These are phyloP conservation scores for Mariannaea sp. DNA, from an alignment of 2,329 filamentous ascomycete species.

Conservation along the genomic window DNA sequence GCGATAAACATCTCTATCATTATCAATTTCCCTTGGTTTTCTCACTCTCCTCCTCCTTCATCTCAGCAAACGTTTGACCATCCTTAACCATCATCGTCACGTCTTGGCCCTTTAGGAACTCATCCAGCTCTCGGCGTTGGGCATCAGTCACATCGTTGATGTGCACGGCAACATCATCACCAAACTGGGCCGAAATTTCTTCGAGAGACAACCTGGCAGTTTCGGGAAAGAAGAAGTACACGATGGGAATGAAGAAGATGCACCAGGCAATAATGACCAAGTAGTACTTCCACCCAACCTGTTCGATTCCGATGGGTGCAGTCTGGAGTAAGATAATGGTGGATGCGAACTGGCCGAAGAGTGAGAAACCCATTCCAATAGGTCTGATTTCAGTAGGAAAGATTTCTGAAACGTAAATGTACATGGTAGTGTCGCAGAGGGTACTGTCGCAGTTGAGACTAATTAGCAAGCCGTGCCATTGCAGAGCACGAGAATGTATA, in stretches of 20 bases:
- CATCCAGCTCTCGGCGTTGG: slow-evolving; percentile 32
- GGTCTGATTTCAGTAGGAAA: slow-evolving; percentile 54
- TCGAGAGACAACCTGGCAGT: slow-evolving; percentile 47
- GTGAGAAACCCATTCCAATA: slow-evolving; percentile 56
- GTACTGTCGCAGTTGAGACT: slow-evolving; percentile 42
- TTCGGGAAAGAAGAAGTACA: slow-evolving; percentile 42
- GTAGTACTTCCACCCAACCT: slow-evolving; percentile 56
- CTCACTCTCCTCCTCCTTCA: not conserved
- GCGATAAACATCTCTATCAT: not conserved
- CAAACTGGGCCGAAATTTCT: slow-evolving; percentile 46
- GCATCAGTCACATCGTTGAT: slow-evolving; percentile 48
- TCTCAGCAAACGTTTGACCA: not conserved
- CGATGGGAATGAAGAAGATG: slow-evolving; percentile 37
- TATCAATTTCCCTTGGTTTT: not conserved
- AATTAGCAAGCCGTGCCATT: slow-evolving; percentile 3
- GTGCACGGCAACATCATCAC: slow-evolving; percentile 55
- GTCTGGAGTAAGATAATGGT: slow-evolving; percentile 55
- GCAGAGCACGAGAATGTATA: not conserved
- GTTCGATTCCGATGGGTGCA: slow-evolving; percentile 42
- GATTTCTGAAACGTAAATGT: slow-evolving; percentile 46
- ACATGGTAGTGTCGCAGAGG: slow-evolving; percentile 48
- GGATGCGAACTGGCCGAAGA: slow-evolving; percentile 55
- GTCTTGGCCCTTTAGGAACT: slow-evolving; percentile 27
- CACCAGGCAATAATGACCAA: slow-evolving; percentile 53
- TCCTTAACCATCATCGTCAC: slow-evolving; percentile 16